Conservation (phyloP, 306 rosid species). For the Acacia confusa region DNA sequence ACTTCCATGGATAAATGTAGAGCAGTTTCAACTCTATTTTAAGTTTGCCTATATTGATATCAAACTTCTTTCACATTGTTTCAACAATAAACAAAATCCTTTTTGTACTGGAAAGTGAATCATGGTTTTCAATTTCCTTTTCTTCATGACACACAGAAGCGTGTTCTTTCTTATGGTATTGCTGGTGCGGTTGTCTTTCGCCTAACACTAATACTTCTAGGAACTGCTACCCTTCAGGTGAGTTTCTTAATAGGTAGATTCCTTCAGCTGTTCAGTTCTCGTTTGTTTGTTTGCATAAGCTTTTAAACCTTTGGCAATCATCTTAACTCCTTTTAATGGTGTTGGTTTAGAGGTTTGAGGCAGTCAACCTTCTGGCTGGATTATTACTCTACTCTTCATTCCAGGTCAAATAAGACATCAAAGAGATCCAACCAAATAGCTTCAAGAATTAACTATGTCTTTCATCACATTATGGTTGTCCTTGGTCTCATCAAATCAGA, state of each 20-base stretch:
- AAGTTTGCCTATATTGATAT: slow-evolving; percentile 24
- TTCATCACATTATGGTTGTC: too few species aligned
- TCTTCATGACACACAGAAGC: slow-evolving; percentile 53
- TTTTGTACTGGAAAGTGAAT: too few species aligned
- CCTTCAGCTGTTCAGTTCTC: slow-evolving; percentile 10
- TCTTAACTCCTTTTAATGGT: slow-evolving; percentile 31
- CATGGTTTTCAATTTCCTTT: slow-evolving; percentile 26
- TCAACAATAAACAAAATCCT: too few species aligned
- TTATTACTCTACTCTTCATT: slow-evolving; percentile 77
- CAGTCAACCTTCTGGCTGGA: slow-evolving; percentile 81
- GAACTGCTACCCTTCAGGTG: slow-evolving; percentile 85
- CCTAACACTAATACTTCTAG: slow-evolving; percentile 74
- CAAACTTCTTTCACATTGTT: too few species aligned
- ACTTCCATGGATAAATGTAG: slow-evolving; percentile 4
- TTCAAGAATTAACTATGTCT: too few species aligned
- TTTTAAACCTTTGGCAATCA: slow-evolving; percentile 23
- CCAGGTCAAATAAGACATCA: slow-evolving; percentile 46
- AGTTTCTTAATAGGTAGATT: slow-evolving; percentile 19
- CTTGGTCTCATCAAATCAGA: too few species aligned
- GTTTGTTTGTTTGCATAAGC: not conserved
- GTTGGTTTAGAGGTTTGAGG: slow-evolving; percentile 76
- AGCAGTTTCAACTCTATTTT: slow-evolving; percentile 22
- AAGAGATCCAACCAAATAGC: too few species aligned
- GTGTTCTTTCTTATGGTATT: slow-evolving; percentile 93
- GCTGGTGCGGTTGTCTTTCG: slow-evolving; percentile 86